A percentile compares a stretch with the other conserved stretches of the same genome.
phyloP scores from a whole-genome alignment of 257 asterid species.

The Solanum corneliomulleri region DNA sequence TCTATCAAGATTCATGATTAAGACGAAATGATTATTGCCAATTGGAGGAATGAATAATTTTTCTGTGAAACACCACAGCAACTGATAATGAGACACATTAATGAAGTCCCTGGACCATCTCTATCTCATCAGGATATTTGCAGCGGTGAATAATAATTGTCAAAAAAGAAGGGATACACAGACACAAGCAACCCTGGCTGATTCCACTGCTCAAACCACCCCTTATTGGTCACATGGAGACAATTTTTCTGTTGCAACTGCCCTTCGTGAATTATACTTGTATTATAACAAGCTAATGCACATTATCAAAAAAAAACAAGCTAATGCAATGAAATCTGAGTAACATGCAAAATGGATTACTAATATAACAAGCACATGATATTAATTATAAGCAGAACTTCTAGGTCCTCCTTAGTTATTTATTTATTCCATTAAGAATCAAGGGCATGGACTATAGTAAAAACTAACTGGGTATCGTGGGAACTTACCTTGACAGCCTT shows the following conservation, averaged over 20 bases:
- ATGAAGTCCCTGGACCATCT: not conserved
- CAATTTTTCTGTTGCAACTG: not conserved
- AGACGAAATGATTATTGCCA: not conserved
- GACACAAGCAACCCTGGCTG: not conserved
- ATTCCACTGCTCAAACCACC: not conserved
- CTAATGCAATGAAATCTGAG: not conserved
- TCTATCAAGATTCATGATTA: not conserved
- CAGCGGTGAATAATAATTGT: not conserved
- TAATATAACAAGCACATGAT: not conserved
- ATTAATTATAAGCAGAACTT: not conserved
- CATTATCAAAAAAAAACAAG: not conserved
- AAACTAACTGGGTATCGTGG: not conserved
- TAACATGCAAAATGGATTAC: not conserved
- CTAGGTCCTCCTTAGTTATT: not conserved
- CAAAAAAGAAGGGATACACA: not conserved
- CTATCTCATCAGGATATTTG: not conserved
- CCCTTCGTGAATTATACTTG: not conserved
- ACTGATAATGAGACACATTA: not conserved
- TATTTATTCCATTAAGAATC: not conserved
- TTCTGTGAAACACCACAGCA: not conserved
- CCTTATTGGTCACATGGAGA: not conserved
- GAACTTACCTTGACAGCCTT: conserved; percentile 38
- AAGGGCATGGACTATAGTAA: not conserved
- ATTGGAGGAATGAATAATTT: not conserved
- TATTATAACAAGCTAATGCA: not conserved